A percentile compares a stretch with the other conserved stretches of the same genome.
These are phyloP conservation scores for Scenedesmus sp. DNA, from an alignment of 163 green algal species.

Conservation along the genomic window DNA sequence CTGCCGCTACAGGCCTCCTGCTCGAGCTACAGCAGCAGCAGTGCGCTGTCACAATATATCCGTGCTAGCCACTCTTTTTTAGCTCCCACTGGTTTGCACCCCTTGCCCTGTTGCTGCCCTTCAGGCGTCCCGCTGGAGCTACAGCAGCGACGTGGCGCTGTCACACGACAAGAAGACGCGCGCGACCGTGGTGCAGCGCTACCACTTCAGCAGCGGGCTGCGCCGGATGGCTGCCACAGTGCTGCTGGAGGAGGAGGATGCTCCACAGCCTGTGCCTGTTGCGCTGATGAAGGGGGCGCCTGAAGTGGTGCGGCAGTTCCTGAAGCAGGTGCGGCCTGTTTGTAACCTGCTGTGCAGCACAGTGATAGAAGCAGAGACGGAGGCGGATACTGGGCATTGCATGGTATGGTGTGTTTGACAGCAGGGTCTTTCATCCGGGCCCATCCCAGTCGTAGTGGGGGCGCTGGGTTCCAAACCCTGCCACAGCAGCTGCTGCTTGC, in stretches of 20 bases:
- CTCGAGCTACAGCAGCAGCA: conserved; percentile 37
- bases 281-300: conserved; percentile 89
- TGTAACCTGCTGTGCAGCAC: too few species aligned
- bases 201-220: conserved; percentile 94
- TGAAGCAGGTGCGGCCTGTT: conserved; percentile 55
- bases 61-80: background rate
- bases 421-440: conserved; percentile 2
- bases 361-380: too few species aligned
- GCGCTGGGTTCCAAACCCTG: background rate
- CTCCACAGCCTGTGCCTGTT: background rate
- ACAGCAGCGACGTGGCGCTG: conserved; percentile 47
- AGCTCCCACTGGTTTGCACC: background rate
- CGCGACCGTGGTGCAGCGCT: conserved; percentile 83
- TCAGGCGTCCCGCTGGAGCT: conserved; percentile 67
- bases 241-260: conserved; percentile 61
- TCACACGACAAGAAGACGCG: conserved; percentile 56
- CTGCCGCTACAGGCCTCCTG: background rate
- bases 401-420: background rate
- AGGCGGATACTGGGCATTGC: too few species aligned
- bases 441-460: background rate
- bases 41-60: conserved; percentile 15
- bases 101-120: background rate
- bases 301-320: conserved; percentile 84
- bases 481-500: background rate
- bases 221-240: conserved; percentile 95